Base-by-base conservation (phyloP, 257 asterid genomes). In the Fraxinus americana region DNA sequence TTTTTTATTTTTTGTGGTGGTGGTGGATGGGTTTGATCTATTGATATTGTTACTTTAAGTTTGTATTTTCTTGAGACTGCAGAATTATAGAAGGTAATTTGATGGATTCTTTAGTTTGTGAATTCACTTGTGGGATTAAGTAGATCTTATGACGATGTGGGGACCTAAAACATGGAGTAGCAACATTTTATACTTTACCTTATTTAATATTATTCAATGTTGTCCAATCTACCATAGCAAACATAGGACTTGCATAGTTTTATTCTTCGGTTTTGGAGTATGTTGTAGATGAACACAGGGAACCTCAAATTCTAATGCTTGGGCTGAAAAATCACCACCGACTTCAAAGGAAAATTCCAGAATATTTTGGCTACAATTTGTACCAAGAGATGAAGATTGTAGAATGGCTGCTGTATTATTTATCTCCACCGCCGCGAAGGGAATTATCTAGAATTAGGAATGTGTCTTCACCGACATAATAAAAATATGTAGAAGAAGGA, bases 271-370 rank as follows among this genome's bases (percentile, higher is more conserved):
- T 50, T 39, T 76, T 3, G 21, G 39, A 52, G 34, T 50, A 10
- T 52, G n/a, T 61, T 78, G 63, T 61, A 45, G 67, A 39, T 73
- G 52, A 54, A 79, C 21, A 57, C 68, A 10, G 27, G 43, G 4
- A 43, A 41, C 13, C 6, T 5, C 61, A 68, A n/a, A 59, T 36
- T 38, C 34, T 1, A 54, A 34, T 43, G 13, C 52, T 30, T 30
- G 34, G 34, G 34, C 34, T 30, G 34, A 30, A 30, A 30, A 30
- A 30, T 30, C 34, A 30, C 4, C 34, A 30, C 34, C 34, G 34
- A 30, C 34, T 30, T 30, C 34, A 30, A 30, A 30, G 34, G 34
- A 30, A 30, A 30, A 30, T 30, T 30, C 34, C 34, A 30, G 34
- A 30, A 30, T 30, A 30, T 30, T 30, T 30, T 30, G 34, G 34